Conservation (phyloP, 768 basidiomycete species). For the Calocybe cyanea region DNA sequence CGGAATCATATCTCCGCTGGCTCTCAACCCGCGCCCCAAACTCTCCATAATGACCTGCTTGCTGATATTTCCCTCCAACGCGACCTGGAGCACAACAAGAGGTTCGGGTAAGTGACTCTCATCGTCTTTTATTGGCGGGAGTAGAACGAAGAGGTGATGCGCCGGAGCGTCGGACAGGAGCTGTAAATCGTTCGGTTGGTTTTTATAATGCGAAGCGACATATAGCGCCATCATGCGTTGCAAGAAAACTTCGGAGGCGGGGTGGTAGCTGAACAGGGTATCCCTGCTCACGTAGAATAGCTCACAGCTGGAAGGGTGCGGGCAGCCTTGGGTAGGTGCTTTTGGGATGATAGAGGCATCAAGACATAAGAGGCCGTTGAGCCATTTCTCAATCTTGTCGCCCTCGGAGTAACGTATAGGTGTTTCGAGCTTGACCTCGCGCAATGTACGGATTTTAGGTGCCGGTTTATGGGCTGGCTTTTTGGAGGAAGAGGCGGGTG, state of each 20-base stretch:
- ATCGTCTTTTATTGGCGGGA: conserved; percentile 89
- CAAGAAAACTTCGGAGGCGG: conserved; percentile 94
- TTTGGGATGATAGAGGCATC: conserved; percentile 68
- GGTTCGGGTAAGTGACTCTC: conserved; percentile 92
- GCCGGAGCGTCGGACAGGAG: conserved; percentile 95
- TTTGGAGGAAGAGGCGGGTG: conserved; percentile 38
- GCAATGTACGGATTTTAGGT: conserved; percentile 69
- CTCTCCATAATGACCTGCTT: conserved; percentile 84
- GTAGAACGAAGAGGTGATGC: conserved; percentile 92
- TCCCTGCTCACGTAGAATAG: conserved; percentile 95
- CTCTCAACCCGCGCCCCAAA: conserved; percentile 75
- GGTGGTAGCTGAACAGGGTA: conserved; percentile 95
- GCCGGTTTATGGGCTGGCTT: conserved; percentile 52
- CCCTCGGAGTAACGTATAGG: conserved; percentile 89
- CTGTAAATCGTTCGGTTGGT: conserved; percentile 98
- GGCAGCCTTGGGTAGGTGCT: conserved; percentile 64
- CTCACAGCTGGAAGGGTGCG: conserved; percentile 91
- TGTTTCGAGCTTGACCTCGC: conserved; percentile 92
- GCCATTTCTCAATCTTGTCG: conserved; percentile 93
- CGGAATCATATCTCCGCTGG: conserved; percentile 96
- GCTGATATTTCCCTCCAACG: conserved; percentile 90
- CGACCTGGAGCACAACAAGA: conserved; percentile 92
- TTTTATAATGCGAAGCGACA: conserved; percentile 98
- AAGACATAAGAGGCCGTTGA: conserved; percentile 86
- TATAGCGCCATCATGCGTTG: conserved; percentile 99